Base-by-base conservation (phyloP, 805 yeast genomes). In the Starmerella scarabaei region DNA sequence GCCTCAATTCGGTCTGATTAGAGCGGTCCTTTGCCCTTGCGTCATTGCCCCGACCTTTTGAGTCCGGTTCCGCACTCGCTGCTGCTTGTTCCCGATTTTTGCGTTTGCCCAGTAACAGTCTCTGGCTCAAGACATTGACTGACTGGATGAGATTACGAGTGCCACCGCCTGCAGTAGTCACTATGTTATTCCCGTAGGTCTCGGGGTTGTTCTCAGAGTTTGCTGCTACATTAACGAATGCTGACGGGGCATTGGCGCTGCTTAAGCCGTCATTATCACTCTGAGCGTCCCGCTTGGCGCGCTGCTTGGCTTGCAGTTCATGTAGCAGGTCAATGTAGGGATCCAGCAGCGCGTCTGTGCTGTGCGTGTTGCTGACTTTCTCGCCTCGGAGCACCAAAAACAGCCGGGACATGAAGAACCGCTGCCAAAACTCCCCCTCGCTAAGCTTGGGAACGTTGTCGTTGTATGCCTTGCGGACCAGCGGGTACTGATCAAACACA, bases 351-450 rank as follows among this genome's bases (percentile, higher is more conserved):
- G 77, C 70, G 59, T 91, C 97, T 38, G 91, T 85, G 47, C 93
- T 69, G 47, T 82, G 83, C 54, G 73, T 78, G 2, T 71, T 61
- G 53, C 77, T 74, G 38, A 84, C 71, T 48, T 75, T 77, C 55
- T 91, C 97, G 43, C 98, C 98, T 56, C 94, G 70, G 26, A 91
- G 64, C 52, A 85, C 73, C 49, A 95, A 68, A 54, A 86, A 91
- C 44, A 91, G 63, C 52, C 84, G 80, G 0, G 96, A 85, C 53
- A 83, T 77, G 67, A 91, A 91, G 54, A 91, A 91, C 46, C 96
- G 66, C 9, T 94, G 83, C 98, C 98, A 91, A 53, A 91, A 91
- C 54, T 81, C 94, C 31, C 88, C 86, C 57, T 91, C 97, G 35
- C 73, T 71, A 38, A 91, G 67, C 45, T 78, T 77, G 1, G 97